These are phyloP conservation scores for Russula olivacea DNA, from an alignment of 768 basidiomycete species.

Conservation along the genomic window DNA sequence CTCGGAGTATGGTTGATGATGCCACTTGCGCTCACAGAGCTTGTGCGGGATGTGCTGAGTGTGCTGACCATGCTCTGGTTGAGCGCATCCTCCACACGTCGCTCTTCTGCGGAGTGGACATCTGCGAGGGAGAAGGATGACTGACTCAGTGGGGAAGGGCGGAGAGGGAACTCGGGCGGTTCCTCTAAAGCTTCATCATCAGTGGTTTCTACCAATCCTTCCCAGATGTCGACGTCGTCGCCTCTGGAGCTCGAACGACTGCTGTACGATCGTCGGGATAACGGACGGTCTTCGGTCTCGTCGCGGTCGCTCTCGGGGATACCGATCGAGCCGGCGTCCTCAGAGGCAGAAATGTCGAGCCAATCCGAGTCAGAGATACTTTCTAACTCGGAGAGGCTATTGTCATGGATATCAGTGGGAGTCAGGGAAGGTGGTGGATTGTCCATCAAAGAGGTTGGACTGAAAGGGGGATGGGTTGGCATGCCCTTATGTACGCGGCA, in stretches of 20 bases:
- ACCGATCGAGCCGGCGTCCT: constrained; percentile 63
- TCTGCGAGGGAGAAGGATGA: constrained; percentile 5
- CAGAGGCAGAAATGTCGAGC: constrained; percentile 73
- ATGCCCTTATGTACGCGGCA: constrained; percentile 18
- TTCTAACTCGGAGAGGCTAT: constrained; percentile 55
- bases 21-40: constrained; percentile 41
- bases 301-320: constrained; percentile 60
- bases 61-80: constrained; percentile 83
- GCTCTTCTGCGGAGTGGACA: constrained; percentile 47
- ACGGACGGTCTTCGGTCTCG: constrained; percentile 44
- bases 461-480: constrained; percentile 22
- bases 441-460: constrained; percentile 22
- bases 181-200: constrained; percentile 40
- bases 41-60: constrained; percentile 65
- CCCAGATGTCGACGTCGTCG: constrained; percentile 71
- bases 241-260: constrained; percentile 64
- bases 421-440: constrained; percentile 25
- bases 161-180: constrained; percentile 27
- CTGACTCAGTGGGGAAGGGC: constrained; percentile 13
- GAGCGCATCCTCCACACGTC: constrained; percentile 63
- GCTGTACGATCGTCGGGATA: constrained; percentile 62
- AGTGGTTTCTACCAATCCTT: constrained; percentile 63
- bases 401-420: constrained; percentile 35
- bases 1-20: constrained; percentile 42
- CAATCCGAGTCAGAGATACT: constrained; percentile 75